These are phyloP conservation scores for Aspergillus puulaauensis DNA, from an alignment of 2,329 filamentous ascomycete species.

Conservation along the genomic window DNA sequence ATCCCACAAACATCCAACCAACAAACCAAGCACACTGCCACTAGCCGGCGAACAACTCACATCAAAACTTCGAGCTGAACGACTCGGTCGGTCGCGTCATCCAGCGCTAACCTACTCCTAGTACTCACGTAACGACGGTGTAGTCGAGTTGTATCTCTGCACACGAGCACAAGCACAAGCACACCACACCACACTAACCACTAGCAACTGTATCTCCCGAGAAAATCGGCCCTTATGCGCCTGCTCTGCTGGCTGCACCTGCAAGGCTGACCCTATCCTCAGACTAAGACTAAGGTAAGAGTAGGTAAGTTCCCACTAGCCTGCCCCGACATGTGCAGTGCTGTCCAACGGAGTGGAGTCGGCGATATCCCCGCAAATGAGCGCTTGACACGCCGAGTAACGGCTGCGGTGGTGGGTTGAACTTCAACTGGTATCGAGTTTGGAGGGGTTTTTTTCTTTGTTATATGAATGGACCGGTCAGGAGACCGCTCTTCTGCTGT, in stretches of 20 bases:
- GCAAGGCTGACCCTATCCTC: background rate
- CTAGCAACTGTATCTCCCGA: background rate
- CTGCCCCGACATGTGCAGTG: constrained; percentile 1
- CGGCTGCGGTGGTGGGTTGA: background rate
- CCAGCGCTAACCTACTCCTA: no score
- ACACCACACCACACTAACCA: background rate
- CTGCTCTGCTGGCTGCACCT: background rate
- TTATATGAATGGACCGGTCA: background rate
- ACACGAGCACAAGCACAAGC: background rate
- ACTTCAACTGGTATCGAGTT: background rate
- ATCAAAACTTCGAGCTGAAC: background rate
- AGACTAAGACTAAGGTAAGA: background rate
- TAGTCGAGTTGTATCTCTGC: background rate
- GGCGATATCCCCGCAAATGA: constrained; percentile 16
- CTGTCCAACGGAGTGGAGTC: constrained; percentile 4
- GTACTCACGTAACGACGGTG: no score
- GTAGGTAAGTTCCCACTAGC: background rate
- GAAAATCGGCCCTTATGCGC: no score
- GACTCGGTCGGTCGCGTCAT: background rate
- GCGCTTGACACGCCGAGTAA: constrained; percentile 15
- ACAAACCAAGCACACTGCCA: background rate
- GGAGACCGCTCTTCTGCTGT: background rate
- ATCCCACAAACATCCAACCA: background rate
- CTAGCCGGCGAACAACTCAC: background rate
- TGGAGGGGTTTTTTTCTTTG: background rate